Conservation (phyloP, 441 rosid genomes). For the Codiaeum variegatum region DNA sequence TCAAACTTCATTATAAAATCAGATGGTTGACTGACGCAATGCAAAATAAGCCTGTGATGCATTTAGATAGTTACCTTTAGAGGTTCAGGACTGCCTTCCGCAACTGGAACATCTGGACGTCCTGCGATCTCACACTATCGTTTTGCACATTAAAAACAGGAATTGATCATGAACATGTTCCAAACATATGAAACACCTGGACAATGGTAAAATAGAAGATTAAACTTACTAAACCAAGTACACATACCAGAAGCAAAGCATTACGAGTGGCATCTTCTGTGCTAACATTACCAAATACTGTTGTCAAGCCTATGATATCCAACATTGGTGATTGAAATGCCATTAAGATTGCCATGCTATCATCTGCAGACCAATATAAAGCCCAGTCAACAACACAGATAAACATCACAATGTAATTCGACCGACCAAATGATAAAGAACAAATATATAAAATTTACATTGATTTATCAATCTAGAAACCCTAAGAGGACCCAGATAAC, state of each 20-base stretch:
- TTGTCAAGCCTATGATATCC: constrained; percentile 78
- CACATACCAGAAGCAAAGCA: constrained; percentile 75
- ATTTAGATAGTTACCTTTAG: constrained; percentile 54
- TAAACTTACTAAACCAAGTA: neutral
- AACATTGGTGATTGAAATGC: constrained; percentile 74
- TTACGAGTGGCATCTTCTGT: constrained; percentile 74
- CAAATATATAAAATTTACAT: neutral
- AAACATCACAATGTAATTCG: neutral
- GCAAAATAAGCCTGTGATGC: neutral
- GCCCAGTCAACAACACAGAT: neutral
- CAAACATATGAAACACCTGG: constrained; percentile 8
- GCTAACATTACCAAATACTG: constrained; percentile 75
- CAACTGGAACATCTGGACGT: constrained; percentile 69
- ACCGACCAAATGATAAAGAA: neutral
- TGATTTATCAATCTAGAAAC: neutral
- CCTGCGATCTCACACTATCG: constrained; percentile 98
- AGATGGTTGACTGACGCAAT: too few species aligned
- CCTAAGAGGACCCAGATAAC: too few species aligned
- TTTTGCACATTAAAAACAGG: constrained; percentile 43
- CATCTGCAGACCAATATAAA: constrained; percentile 46
- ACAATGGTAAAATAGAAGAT: neutral
- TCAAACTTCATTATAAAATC: neutral
- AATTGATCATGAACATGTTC: constrained; percentile 45
- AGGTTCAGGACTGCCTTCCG: constrained; percentile 72
- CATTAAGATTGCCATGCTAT: constrained; percentile 89